Evolutionary conservation across 179 eudicot species (phyloP), one percentile per base, ranked within the genome.

Genomic region (Amaranthus tricolor): DNA sequence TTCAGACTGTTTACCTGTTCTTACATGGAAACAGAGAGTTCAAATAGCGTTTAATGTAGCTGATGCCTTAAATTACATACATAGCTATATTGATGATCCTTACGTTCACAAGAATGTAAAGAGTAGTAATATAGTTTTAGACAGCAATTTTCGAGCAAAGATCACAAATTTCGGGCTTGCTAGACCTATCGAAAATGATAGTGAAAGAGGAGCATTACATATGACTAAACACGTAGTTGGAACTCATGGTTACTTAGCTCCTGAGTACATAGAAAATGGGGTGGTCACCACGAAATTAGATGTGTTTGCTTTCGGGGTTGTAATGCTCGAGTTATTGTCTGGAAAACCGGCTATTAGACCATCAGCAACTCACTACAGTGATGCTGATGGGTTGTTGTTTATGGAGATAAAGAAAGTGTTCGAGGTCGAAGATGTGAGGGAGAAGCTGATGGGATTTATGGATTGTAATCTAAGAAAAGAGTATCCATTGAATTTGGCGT

Each of bases 161-260:
- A 59, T 92, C 47, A 81, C 91, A 14, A 90, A 89, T 76, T 90
- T 92, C 21, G 92, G 91, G 50, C 74, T 92, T 21, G 91, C 96
- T 1, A 89, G 91, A 76, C 75, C 80, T 15, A 17, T 89, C n/a
- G 80, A 82, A 59, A 72, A 74, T 2, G 73, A 79, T 31, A 85
- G 80, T 17, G 80, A 79, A 64, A 74, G 9, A 12, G 87, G 81
- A 31, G 84, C 72, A 16, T 20, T 85, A 72, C 85, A 85, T 52
- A 54, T 90, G 64, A 92, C 96, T 0, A 83, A 84, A 78, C 92
- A 92, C 44, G 96, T 92, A 11, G 90, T 92, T 16, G 97, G 97
- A 2, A 90, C 93, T 6, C 78, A 85, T 11, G 97, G 97, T 7
- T 92, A 90, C 62, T 83, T 92, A 83, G 89, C 97, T 47, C 95